Conservation (phyloP, 2,329 filamentous ascomycete species). For the Colletotrichum sp. region DNA sequence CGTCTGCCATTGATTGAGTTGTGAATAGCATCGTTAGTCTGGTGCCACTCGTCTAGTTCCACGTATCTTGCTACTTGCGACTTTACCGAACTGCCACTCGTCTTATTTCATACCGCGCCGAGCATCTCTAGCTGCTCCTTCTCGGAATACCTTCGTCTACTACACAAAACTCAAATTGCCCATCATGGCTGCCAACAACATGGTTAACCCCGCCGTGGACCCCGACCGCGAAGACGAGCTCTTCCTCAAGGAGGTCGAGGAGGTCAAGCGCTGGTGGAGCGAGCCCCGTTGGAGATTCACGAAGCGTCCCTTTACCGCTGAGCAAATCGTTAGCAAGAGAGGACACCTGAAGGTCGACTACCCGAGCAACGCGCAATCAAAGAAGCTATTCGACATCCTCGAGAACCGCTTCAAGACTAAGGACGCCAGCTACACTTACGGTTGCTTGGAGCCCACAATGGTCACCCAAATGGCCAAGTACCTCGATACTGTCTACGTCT, state of each 20-base stretch:
- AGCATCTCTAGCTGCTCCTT: neutral
- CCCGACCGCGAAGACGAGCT: conserved; percentile 65
- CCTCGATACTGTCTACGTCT: conserved; percentile 97
- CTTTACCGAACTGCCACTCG: neutral
- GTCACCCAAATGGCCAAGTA: conserved; percentile 99
- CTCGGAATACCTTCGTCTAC: neutral
- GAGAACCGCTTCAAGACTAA: conserved; percentile 87
- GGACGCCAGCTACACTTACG: conserved; percentile 93
- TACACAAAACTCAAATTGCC: conserved; percentile 11
- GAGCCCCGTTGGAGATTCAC: conserved; percentile 93
- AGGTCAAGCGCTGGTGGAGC: conserved; percentile 93
- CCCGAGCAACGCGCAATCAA: conserved; percentile 84
- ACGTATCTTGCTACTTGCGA: neutral
- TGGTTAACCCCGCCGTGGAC: conserved; percentile 63
- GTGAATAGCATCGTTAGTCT: conserved; percentile 20
- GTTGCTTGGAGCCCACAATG: conserved; percentile 97
- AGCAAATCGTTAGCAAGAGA: conserved; percentile 96
- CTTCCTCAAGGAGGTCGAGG: conserved; percentile 82
- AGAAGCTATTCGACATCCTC: conserved; percentile 93
- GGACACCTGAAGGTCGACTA: conserved; percentile 91
- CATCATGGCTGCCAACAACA: conserved; percentile 67
- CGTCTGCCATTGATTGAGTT: neutral
- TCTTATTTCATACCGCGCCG: neutral
- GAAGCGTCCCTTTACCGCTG: conserved; percentile 90
- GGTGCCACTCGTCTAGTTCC: neutral